A percentile compares a stretch with the other conserved stretches of the same genome.
phyloP scores from a whole-genome alignment of 306 rosid genomes.

The Medicago ruthenica region DNA sequence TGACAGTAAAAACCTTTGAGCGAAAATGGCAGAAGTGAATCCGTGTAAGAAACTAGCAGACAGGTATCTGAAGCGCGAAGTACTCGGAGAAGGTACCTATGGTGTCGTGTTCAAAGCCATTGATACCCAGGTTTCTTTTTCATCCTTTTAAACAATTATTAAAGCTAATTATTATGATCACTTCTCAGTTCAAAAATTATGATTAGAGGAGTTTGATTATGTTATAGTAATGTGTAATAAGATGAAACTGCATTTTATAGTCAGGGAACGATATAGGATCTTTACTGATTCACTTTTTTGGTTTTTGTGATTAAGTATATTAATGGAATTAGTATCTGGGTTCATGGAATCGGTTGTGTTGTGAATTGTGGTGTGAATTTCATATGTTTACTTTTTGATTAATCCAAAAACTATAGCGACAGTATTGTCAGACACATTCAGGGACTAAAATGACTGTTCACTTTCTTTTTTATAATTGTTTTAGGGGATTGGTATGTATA shows the following conservation, averaged over 20 bases:
- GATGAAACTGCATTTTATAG: neutral
- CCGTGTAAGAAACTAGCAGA: conserved; percentile 82
- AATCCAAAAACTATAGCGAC: neutral
- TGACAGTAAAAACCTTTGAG: neutral
- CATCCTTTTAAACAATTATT: neutral
- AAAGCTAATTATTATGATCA: neutral
- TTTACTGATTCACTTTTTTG: no score
- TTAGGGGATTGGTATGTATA: neutral
- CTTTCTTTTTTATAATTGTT: neutral
- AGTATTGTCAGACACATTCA: neutral
- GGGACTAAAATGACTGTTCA: neutral
- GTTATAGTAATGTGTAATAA: neutral
- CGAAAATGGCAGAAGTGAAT: conserved; percentile 63
- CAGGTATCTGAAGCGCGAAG: conserved; percentile 89
- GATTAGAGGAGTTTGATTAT: no score
- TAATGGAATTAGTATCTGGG: no score
- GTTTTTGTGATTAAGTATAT: no score
- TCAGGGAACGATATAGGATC: no score
- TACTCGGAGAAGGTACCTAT: conserved; percentile 97
- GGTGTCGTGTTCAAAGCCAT: conserved; percentile 96
- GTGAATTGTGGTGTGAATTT: no score
- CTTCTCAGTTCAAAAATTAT: neutral
- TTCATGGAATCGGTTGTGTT: no score
- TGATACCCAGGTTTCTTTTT: conserved; percentile 73
- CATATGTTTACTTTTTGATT: neutral